Conservation (phyloP, 805 yeast species). For the Ogataea paraovalis region DNA sequence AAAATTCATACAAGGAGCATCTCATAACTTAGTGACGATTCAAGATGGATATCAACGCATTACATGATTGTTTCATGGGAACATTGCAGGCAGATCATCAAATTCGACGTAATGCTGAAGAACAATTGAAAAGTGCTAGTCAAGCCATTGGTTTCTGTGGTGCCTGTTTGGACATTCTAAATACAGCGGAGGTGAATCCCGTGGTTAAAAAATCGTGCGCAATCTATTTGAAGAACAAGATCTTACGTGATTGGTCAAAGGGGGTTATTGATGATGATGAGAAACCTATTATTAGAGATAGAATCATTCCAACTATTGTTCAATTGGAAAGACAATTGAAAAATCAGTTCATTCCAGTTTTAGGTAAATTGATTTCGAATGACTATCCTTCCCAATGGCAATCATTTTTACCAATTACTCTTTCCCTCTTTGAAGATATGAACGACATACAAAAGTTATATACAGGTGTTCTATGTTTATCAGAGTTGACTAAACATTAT, state of each 20-base stretch:
- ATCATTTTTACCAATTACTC: slow-evolving; percentile 44
- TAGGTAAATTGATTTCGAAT: slow-evolving; percentile 45
- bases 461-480: slow-evolving; percentile 71
- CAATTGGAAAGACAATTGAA: slow-evolving; percentile 39
- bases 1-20: too few species aligned
- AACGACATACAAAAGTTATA: slow-evolving; percentile 40
- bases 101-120: slow-evolving; percentile 66
- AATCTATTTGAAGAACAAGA: slow-evolving; percentile 77
- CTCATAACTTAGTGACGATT: too few species aligned
- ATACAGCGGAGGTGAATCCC: slow-evolving; percentile 47
- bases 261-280: slow-evolving; percentile 67
- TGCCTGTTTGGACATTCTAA: slow-evolving; percentile 75
- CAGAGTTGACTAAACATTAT: slow-evolving; percentile 70
- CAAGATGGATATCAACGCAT: slow-evolving; percentile 63
- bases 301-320: slow-evolving; percentile 62
- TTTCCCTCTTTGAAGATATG: slow-evolving; percentile 40
- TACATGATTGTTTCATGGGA: slow-evolving; percentile 74
- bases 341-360: slow-evolving; percentile 48
- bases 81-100: slow-evolving; percentile 67
- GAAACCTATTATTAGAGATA: slow-evolving; percentile 65
- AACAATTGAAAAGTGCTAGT: slow-evolving; percentile 55
- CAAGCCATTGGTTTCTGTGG: slow-evolving; percentile 68
- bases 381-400: slow-evolving; percentile 50
- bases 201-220: slow-evolving; percentile 76
- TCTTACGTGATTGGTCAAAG: slow-evolving; percentile 60